phyloP scores from a whole-genome alignment of 2,329 filamentous ascomycete species.

The Xylaria hypoxylon region DNA sequence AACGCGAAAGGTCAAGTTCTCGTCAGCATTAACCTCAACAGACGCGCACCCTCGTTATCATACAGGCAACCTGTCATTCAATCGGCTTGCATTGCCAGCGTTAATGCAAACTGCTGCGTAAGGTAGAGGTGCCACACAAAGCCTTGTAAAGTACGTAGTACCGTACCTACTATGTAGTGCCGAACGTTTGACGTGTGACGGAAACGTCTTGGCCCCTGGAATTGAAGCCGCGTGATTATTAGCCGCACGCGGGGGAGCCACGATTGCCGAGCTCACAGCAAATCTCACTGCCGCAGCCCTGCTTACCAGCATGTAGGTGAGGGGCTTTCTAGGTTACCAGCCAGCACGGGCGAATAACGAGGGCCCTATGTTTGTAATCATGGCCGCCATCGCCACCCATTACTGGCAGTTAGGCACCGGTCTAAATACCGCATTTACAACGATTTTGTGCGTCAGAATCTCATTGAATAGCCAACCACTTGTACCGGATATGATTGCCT shows the following conservation, averaged over 20 bases:
- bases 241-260: conserved; percentile 21
- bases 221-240: conserved; percentile 20
- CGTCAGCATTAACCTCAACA: background rate
- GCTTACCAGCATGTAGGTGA: background rate
- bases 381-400: background rate
- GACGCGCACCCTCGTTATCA: background rate
- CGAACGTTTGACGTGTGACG: conserved; percentile 17
- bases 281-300: background rate
- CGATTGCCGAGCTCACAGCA: background rate
- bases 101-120: background rate
- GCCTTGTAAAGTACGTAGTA: conserved; percentile 1
- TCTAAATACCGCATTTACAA: background rate
- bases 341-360: background rate
- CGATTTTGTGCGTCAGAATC: background rate
- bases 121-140: conserved; percentile 6
- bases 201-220: conserved; percentile 21
- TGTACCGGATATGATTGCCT: background rate
- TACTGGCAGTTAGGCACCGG: too few species aligned
- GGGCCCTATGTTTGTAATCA: background rate
- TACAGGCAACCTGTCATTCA: conserved; percentile 16
- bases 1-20: background rate
- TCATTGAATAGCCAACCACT: background rate
- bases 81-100: background rate
- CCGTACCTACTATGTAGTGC: conserved; percentile 15
- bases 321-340: background rate